These are phyloP conservation scores for Cinnamomum micranthum DNA, from an alignment of 164 flowering plant genomes.

Conservation along the genomic window DNA sequence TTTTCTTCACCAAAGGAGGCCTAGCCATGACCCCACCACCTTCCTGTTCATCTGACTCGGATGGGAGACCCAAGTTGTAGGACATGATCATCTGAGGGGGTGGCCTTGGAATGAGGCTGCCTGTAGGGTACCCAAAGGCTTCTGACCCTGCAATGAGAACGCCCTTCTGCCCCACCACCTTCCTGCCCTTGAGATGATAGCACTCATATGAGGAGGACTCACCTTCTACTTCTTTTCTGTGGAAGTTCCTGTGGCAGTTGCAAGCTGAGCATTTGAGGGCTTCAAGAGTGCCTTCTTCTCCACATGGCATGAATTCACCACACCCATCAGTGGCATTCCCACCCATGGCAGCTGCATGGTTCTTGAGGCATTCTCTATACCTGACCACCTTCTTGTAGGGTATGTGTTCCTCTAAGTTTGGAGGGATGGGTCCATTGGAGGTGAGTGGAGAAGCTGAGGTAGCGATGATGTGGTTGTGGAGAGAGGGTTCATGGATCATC, in stretches of 20 bases:
- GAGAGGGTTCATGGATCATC: slow-evolving; percentile 38
- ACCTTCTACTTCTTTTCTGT: slow-evolving; percentile 67
- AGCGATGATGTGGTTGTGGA: slow-evolving; percentile 36
- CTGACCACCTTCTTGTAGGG: slow-evolving; percentile 38
- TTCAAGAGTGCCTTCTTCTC: slow-evolving; percentile 65
- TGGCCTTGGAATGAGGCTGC: slow-evolving; percentile 28
- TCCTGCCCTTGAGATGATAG: slow-evolving; percentile 39
- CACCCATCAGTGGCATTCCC: slow-evolving; percentile 90
- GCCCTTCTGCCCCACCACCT: slow-evolving; percentile 39
- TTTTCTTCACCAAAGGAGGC: slow-evolving; percentile 44
- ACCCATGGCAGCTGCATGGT: slow-evolving; percentile 91
- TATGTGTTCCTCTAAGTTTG: slow-evolving; percentile 12
- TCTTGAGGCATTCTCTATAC: slow-evolving; percentile 81
- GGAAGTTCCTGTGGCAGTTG: slow-evolving; percentile 92
- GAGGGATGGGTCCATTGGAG: slow-evolving; percentile 23
- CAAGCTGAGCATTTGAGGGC: slow-evolving; percentile 86
- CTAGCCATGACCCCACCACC: slow-evolving; percentile 26
- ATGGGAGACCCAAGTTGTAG: slow-evolving; percentile 42
- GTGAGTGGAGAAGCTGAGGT: slow-evolving; percentile 19
- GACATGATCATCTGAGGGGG: slow-evolving; percentile 52
- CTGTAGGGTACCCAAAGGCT: slow-evolving; percentile 44
- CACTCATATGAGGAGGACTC: slow-evolving; percentile 20
- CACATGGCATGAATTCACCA: slow-evolving; percentile 90
- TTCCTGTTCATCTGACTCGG: slow-evolving; percentile 62
- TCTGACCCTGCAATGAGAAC: slow-evolving; percentile 25